Conservation (phyloP, 805 yeast genomes). For the Schwanniomyces pseudopolymorphus region DNA sequence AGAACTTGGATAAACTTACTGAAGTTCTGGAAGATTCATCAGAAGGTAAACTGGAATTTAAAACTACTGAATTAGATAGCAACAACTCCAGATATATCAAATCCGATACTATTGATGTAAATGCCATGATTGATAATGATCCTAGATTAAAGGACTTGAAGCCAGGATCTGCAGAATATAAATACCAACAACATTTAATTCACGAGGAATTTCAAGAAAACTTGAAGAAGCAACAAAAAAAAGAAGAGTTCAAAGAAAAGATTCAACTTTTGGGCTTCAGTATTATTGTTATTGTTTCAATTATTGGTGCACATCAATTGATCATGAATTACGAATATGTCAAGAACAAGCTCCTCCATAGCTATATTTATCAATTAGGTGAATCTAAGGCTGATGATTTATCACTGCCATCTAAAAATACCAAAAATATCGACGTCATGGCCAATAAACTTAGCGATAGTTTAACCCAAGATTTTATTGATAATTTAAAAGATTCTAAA, state of each 20-base stretch:
- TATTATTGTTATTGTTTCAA: slow-evolving; percentile 32
- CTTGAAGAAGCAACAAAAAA: slow-evolving; percentile 24
- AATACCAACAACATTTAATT: slow-evolving; percentile 26
- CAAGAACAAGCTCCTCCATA: slow-evolving; percentile 31
- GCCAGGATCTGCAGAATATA: slow-evolving; percentile 37
- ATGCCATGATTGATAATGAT: slow-evolving; percentile 26
- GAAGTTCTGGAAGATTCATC: slow-evolving; percentile 5
- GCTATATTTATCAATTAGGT: slow-evolving; percentile 35
- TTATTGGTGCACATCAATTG: slow-evolving; percentile 41
- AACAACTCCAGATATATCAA: slow-evolving; percentile 11
- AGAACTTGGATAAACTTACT: slow-evolving; percentile 17
- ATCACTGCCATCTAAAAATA: slow-evolving; percentile 29
- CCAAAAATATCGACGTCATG: slow-evolving; percentile 23
- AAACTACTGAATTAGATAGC: slow-evolving; percentile 6
- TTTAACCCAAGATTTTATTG: slow-evolving; percentile 18
- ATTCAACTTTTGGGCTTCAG: slow-evolving; percentile 48
- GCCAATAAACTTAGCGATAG: slow-evolving; percentile 24
- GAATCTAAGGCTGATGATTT: slow-evolving; percentile 35
- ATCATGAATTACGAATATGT: slow-evolving; percentile 43
- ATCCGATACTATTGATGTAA: slow-evolving; percentile 16
- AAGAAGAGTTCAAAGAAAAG: slow-evolving; percentile 43
- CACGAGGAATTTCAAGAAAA: slow-evolving; percentile 24
- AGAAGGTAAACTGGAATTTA: slow-evolving; percentile 6
- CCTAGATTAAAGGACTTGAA: slow-evolving; percentile 28
- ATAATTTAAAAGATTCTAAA: slow-evolving; percentile 20